Conservation (phyloP, 805 yeast species). For the Hermanozyma aechmeae region DNA sequence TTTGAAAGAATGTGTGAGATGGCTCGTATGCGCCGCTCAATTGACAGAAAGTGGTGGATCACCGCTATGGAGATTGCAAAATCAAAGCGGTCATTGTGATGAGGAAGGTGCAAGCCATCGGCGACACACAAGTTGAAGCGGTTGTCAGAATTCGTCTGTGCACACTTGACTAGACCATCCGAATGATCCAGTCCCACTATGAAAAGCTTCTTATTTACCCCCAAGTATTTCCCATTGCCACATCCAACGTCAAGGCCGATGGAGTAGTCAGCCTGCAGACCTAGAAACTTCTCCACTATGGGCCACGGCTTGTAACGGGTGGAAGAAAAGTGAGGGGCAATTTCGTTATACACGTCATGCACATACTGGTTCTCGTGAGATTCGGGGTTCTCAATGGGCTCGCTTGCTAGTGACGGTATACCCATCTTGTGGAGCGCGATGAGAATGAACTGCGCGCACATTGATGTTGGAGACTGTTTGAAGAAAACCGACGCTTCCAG, state of each 20-base stretch:
- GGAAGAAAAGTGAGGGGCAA: slow-evolving; percentile 87
- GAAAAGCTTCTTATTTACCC: slow-evolving; percentile 56
- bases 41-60: slow-evolving; percentile 89
- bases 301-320: slow-evolving; percentile 99
- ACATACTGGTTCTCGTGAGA: slow-evolving; percentile 69
- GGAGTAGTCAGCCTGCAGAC: slow-evolving; percentile 38
- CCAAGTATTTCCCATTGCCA: slow-evolving; percentile 90
- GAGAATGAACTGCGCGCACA: neutral
- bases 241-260: slow-evolving; percentile 93
- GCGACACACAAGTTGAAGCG: slow-evolving; percentile 59
- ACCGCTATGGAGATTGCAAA: slow-evolving; percentile 95
- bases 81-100: slow-evolving; percentile 37
- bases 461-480: no score
- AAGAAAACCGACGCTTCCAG: neutral
- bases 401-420: slow-evolving; percentile 14
- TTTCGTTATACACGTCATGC: slow-evolving; percentile 87
- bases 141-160: slow-evolving; percentile 30
- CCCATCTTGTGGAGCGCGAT: neutral
- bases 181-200: slow-evolving; percentile 73
- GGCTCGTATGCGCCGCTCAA: slow-evolving; percentile 69
- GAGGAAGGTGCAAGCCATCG: slow-evolving; percentile 60
- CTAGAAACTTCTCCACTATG: slow-evolving; percentile 67
- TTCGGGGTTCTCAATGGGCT: slow-evolving; percentile 35
- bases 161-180: slow-evolving; percentile 59
- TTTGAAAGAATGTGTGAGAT: slow-evolving; percentile 57